Conservation (phyloP, 73 alveolate species). For the Symbiodinium natans region DNA sequence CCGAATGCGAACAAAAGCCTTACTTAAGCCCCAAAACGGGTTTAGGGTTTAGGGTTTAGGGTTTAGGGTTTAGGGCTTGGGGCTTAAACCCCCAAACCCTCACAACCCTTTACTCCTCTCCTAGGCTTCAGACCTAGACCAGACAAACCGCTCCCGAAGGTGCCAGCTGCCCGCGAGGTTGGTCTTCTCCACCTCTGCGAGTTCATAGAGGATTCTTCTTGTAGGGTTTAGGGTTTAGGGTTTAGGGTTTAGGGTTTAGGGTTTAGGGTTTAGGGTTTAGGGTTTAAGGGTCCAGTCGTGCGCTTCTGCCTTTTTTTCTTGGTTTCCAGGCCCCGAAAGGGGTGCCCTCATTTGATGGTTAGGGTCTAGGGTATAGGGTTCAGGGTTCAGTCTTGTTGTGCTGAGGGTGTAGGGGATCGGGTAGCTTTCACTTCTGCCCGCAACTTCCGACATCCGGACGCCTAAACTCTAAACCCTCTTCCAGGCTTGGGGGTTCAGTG, state of each 20-base stretch:
- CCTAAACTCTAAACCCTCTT: no score
- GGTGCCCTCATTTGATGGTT: no score
- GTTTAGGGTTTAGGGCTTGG: background rate
- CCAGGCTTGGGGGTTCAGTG: no score
- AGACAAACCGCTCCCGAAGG: background rate
- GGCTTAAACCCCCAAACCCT: background rate
- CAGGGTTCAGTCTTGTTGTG: background rate
- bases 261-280: background rate
- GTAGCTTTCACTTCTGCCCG: no score
- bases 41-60: conserved; percentile 36
- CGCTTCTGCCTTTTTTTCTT: no score
- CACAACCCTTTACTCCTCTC: background rate
- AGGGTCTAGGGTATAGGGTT: background rate
- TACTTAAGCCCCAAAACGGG: background rate
- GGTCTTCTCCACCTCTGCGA: conserved; percentile 97
- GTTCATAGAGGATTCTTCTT: conserved; percentile 95
- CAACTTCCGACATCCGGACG: no score
- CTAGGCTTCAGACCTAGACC: background rate
- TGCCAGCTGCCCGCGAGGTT: conserved; percentile 95
- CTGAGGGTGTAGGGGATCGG: no score
- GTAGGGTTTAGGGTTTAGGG: no score
- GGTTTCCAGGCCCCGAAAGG: no score
- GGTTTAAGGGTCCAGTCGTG: no score
- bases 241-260: no score
- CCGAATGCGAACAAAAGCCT: no score